phyloP scores from a whole-genome alignment of 163 green algal species.

The Prototheca cutis region DNA sequence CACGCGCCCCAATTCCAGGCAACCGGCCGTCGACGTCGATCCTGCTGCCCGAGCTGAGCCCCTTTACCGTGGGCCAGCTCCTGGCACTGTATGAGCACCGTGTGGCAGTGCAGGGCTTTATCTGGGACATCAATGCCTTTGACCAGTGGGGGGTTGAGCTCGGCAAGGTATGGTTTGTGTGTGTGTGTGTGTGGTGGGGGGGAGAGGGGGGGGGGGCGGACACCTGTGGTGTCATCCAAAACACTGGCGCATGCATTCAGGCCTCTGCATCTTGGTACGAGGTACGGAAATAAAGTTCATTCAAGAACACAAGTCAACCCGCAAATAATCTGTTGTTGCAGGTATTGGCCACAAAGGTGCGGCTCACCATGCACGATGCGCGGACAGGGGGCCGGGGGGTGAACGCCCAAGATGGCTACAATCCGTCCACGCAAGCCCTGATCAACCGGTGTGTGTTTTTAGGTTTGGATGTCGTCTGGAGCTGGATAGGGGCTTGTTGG shows the following conservation, averaged over 20 bases:
- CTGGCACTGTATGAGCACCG: conserved; percentile 91
- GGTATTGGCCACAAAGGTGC: conserved; percentile 26
- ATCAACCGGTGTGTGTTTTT: conserved; percentile 27
- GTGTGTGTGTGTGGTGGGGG: too few species aligned
- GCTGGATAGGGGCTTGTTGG: too few species aligned
- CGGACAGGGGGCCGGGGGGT: conserved; percentile 14
- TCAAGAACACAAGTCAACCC: too few species aligned
- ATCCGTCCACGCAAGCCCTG: conserved; percentile 25
- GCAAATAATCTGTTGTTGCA: conserved; percentile 3
- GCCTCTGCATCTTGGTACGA: too few species aligned
- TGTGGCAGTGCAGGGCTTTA: conserved; percentile 88
- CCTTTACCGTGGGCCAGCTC: conserved; percentile 90
- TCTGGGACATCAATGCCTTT: conserved; percentile 98
- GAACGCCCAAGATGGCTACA: conserved; percentile 20
- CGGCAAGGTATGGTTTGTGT: conserved; percentile 94
- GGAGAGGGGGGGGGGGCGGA: too few species aligned
- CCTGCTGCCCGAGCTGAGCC: conserved; percentile 80
- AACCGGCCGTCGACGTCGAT: conserved; percentile 89
- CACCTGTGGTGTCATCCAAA: too few species aligned
- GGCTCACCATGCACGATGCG: conserved; percentile 16
- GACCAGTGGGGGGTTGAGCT: conserved; percentile 99
- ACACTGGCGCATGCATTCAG: too few species aligned
- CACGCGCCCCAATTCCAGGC: conserved; percentile 29
- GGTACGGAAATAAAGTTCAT: too few species aligned
- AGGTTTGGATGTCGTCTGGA: too few species aligned